phyloP scores from a whole-genome alignment of 495 filamentous ascomycete species.

The Penicillium simplicissimum region DNA sequence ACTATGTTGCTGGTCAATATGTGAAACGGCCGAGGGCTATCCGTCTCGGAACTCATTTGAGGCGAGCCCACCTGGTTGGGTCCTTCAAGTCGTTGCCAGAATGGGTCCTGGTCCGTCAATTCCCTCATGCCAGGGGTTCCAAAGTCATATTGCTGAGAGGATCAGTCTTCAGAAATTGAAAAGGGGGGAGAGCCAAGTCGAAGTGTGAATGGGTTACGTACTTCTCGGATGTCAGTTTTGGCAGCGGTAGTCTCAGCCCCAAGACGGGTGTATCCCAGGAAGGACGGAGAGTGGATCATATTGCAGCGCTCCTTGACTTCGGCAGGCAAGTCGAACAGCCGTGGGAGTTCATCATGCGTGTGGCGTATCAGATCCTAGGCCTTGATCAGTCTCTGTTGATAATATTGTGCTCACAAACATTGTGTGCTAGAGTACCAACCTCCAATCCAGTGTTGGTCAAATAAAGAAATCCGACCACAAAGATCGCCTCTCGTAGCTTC shows the following conservation, averaged over 20 bases:
- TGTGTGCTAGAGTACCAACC: constrained; percentile 23
- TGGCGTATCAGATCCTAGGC: constrained; percentile 61
- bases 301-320: constrained; percentile 79
- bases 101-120: constrained; percentile 67
- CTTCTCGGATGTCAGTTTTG: constrained; percentile 45
- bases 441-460: constrained; percentile 83
- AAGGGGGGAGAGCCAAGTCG: background rate
- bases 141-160: constrained; percentile 45
- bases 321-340: constrained; percentile 76
- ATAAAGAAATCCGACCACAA: constrained; percentile 91
- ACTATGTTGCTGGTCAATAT: constrained; percentile 38
- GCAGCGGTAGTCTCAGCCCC: constrained; percentile 50
- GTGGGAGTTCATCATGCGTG: constrained; percentile 68
- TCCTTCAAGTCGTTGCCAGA: constrained; percentile 59
- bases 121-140: constrained; percentile 37
- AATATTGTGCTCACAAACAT: too few species aligned
- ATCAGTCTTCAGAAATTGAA: background rate
- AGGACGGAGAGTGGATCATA: constrained; percentile 78
- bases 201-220: constrained; percentile 8
- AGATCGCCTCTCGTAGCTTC: constrained; percentile 72
- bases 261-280: constrained; percentile 51
- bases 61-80: constrained; percentile 33
- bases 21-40: background rate
- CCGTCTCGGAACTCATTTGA: background rate
- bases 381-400: background rate